Conservation (phyloP, 2,329 filamentous ascomycete species). For the Thielaviopsis ethacetica region DNA sequence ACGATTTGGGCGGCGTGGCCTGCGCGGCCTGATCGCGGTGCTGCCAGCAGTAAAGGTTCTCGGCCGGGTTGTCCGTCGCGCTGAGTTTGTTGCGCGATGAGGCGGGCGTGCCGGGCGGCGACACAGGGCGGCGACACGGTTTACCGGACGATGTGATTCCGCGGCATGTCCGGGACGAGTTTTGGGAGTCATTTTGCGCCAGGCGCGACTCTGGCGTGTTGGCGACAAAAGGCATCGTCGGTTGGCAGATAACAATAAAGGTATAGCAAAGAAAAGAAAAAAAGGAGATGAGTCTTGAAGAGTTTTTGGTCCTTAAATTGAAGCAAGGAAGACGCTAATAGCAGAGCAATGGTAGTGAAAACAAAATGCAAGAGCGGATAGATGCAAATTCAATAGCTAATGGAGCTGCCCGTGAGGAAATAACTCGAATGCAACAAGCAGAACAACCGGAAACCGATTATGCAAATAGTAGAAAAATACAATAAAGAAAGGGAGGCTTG, state of each 20-base stretch:
- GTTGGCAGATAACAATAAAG: neutral
- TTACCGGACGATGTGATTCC: slow-evolving; percentile 72
- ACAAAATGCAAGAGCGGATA: too few species aligned
- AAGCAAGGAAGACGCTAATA: neutral
- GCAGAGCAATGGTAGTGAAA: neutral
- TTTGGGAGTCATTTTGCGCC: slow-evolving; percentile 64
- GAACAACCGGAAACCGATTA: too few species aligned
- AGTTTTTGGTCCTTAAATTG: too few species aligned
- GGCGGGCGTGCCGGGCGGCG: slow-evolving; percentile 20
- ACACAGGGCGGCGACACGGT: slow-evolving; percentile 57
- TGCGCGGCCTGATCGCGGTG: slow-evolving; percentile 69
- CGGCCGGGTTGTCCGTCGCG: slow-evolving; percentile 24
- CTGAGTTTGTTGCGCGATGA: slow-evolving; percentile 7
- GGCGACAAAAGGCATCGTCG: slow-evolving; percentile 25
- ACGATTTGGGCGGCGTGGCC: slow-evolving; percentile 26
- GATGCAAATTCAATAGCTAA: too few species aligned
- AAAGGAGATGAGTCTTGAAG: neutral
- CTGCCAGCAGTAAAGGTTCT: slow-evolving; percentile 78
- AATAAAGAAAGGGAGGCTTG: neutral
- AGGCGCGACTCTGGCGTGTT: slow-evolving; percentile 15
- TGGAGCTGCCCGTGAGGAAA: too few species aligned
- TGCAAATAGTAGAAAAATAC: neutral
- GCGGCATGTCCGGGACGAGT: slow-evolving; percentile 70
- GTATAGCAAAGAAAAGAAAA: neutral
- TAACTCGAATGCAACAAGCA: too few species aligned